Evolutionary conservation across 1,284 basidiomycete species (phyloP).

Genomic region (Boletus albobrunnescens): DNA sequence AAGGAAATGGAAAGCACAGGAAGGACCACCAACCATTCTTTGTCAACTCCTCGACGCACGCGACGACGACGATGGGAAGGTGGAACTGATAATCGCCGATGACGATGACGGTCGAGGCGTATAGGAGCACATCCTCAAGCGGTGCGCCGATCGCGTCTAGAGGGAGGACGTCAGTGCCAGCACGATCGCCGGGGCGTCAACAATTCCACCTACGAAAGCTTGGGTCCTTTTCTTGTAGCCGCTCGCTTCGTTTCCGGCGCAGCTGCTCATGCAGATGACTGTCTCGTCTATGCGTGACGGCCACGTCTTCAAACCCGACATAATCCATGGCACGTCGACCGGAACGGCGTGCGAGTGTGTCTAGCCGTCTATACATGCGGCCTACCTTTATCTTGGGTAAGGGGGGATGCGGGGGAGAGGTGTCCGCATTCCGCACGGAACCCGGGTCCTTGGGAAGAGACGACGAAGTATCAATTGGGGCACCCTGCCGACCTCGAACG

Average conservation of each 20-base stretch:
- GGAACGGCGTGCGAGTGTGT: constrained; percentile 23
- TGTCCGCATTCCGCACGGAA: neutral
- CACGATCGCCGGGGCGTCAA: neutral
- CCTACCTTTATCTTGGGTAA: constrained; percentile 21
- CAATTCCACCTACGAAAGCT: constrained; percentile 26
- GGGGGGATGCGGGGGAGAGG: constrained; percentile 2
- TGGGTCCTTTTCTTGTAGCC: constrained; percentile 21
- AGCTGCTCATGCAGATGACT: constrained; percentile 26
- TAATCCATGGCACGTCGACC: constrained; percentile 28
- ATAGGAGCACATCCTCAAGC: constrained; percentile 42
- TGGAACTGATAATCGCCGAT: constrained; percentile 49
- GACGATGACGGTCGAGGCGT: constrained; percentile 44
- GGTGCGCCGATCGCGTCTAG: constrained; percentile 49
- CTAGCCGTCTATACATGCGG: constrained; percentile 25
- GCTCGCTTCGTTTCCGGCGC: constrained; percentile 18
- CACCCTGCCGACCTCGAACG: neutral
- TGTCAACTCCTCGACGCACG: constrained; percentile 59
- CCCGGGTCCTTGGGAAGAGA: constrained; percentile 7
- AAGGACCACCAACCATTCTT: constrained; percentile 41
- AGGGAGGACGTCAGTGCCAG: neutral
- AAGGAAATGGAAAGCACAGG: neutral
- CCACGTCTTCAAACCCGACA: constrained; percentile 24
- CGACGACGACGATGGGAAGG: constrained; percentile 52
- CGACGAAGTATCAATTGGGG: neutral
- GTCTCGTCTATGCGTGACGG: constrained; percentile 16